Base-by-base conservation (phyloP, 2,329 filamentous ascomycete genomes). In the Trichoderma sp. region DNA sequence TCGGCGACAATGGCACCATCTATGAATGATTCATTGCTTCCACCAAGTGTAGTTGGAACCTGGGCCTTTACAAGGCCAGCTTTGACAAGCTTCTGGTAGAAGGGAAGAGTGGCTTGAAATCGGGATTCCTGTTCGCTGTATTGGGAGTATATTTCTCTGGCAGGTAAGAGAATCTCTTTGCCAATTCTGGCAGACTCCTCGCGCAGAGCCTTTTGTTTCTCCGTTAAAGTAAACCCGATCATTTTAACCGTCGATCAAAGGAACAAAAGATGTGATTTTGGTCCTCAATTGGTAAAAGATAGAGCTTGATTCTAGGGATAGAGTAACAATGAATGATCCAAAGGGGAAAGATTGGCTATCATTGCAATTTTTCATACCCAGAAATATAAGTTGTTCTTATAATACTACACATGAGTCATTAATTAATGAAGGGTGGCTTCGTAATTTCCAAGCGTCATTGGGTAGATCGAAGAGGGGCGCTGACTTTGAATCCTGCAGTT, bases 1-100 rank as follows among this genome's bases (percentile, higher is more conserved):
- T 60, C 58, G 1, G 58, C 58, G 15, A 60, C 58, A 50, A 60
- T 60, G 17, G 58, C 58, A 4, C 58, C 58, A 50, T 60, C 58
- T 19, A 60, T 60, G 19, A 60, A 60, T 12, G 58, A 60, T 25
- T 60, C 58, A 34, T 60, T 60, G 27, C 27, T 60, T 22, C 58
- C 58, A 17, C 58, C 58, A 9, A 60, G 58, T 25, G n/a, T 12
- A 2, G n/a, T 25, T 35, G 58, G 58, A 5, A 60, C 58, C 13
- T 60, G 58, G n/a, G 58, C 58, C 2, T 60, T 60, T 2, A 60
- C 58, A 32, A 60, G 34, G 29, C 58, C 58, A 10, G 39, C 58
- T 48, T 60, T 60, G 12, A 60, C 58, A 22, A 60, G 42, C 13
- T 60, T 34, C 50, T 50, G 27, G 15, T 60, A 60, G 17, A 60